Conservation (phyloP, 108 stramenopile genomes). For the Nitzschia sp. region DNA sequence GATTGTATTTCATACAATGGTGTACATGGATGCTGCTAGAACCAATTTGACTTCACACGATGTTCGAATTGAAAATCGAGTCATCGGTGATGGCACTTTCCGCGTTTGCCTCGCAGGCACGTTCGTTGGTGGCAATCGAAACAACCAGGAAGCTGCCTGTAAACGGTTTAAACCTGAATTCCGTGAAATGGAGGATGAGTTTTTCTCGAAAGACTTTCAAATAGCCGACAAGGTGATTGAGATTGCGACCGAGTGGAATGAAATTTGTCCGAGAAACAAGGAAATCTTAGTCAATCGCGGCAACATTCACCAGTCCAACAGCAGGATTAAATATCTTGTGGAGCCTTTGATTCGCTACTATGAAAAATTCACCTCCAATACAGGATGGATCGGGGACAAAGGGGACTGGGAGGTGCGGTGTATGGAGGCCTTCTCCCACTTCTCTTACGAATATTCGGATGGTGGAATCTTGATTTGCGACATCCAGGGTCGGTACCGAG, state of each 20-base stretch:
- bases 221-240: conserved; percentile 57
- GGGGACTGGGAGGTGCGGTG: conserved; percentile 31
- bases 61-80: conserved; percentile 18
- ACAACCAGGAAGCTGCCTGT: conserved; percentile 62
- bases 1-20: not conserved
- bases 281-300: conserved; percentile 59
- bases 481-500: conserved; percentile 62
- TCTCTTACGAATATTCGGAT: conserved; percentile 58
- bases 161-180: conserved; percentile 61
- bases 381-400: conserved; percentile 60
- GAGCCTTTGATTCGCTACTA: conserved; percentile 72
- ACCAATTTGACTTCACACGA: conserved; percentile 63
- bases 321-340: conserved; percentile 55
- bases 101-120: conserved; percentile 56
- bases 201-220: conserved; percentile 51
- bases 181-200: conserved; percentile 50
- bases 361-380: conserved; percentile 68
- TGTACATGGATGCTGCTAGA: conserved; percentile 43
- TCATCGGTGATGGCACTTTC: conserved; percentile 56
- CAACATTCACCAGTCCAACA: conserved; percentile 35
- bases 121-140: conserved; percentile 70
- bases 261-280: conserved; percentile 47
- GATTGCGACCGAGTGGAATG: conserved; percentile 66
- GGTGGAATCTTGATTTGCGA: conserved; percentile 74
- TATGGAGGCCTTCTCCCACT: conserved; percentile 80